These are phyloP conservation scores for Lasiosphaeris hirsuta DNA, from an alignment of 495 filamentous ascomycete genomes.

Conservation along the genomic window DNA sequence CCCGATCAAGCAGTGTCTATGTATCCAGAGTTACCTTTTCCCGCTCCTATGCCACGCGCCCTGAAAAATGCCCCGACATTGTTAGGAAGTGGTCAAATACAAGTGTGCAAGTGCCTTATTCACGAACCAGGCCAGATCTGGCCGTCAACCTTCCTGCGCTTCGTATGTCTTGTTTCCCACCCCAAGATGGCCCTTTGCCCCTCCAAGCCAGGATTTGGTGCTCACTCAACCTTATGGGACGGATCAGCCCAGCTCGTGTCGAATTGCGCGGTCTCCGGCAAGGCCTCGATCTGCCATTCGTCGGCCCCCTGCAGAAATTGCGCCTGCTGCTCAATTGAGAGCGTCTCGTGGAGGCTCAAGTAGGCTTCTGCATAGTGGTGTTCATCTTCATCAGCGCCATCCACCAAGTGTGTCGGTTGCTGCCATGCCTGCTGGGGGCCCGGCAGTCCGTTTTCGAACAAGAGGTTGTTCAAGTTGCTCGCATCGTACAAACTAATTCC, in stretches of 20 bases:
- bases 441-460: constrained; percentile 11
- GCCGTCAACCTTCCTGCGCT: too few relatives aligned
- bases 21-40: too few relatives aligned
- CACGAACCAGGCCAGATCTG: too few relatives aligned
- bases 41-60: too few relatives aligned
- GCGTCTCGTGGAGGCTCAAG: constrained; percentile 23
- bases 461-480: constrained; percentile 14
- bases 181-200: too few relatives aligned
- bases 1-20: too few relatives aligned
- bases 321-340: constrained; percentile 23
- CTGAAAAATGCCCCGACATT: too few relatives aligned
- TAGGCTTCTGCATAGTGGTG: constrained; percentile 20
- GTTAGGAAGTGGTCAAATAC: too few relatives aligned
- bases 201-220: too few relatives aligned
- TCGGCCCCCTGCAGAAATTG: constrained; percentile 20
- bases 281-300: constrained; percentile 33
- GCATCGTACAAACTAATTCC: constrained; percentile 13
- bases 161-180: too few relatives aligned
- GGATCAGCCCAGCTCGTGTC: not conserved
- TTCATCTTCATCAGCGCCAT: constrained; percentile 16
- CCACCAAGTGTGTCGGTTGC: constrained; percentile 16
- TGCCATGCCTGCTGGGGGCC: constrained; percentile 16
- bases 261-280: constrained; percentile 23
- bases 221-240: not conserved
- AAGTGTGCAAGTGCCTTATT: too few relatives aligned